These are phyloP conservation scores for Scalesia atractyloides DNA, from an alignment of 129 eudicot species.

Conservation along the genomic window DNA sequence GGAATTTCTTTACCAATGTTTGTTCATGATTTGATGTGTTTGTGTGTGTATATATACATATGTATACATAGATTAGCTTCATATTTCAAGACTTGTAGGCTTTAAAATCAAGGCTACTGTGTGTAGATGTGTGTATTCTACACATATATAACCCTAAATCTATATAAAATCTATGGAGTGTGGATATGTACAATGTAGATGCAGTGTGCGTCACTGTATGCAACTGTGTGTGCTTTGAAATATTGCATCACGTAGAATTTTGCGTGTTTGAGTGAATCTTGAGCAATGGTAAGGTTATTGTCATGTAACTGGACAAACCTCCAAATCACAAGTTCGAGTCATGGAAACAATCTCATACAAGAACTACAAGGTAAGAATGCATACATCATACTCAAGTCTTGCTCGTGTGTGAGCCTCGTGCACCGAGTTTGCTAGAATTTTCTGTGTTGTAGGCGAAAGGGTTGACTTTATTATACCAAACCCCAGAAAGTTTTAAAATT, in stretches of 20 bases:
- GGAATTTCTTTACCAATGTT: slow-evolving; percentile 6
- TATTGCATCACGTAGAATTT: neutral
- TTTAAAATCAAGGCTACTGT: slow-evolving; percentile 39
- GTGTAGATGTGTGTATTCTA: neutral
- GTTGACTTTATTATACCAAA: slow-evolving; percentile 21
- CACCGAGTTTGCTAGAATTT: neutral
- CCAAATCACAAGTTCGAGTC: no score
- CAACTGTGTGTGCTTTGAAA: slow-evolving; percentile 32
- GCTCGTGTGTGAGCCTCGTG: no score
- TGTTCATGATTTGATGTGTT: slow-evolving; percentile 24
- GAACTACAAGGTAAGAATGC: no score
- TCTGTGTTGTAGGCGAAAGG: slow-evolving; percentile 32
- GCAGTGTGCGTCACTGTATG: slow-evolving; percentile 40
- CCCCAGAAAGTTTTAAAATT: neutral
- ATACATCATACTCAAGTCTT: no score
- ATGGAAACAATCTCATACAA: no score
- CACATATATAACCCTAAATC: slow-evolving; percentile 19
- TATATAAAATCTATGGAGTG: slow-evolving; percentile 35
- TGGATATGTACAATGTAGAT: slow-evolving; percentile 12
- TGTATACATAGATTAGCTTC: slow-evolving; percentile 38
- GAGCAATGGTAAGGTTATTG: no score
- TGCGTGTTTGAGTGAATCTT: no score
- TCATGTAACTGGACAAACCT: no score
- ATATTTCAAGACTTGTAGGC: slow-evolving; percentile 36
- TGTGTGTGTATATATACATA: neutral